phyloP scores from a whole-genome alignment of 1,284 basidiomycete genomes.

The Leccinum glutinopallens region DNA sequence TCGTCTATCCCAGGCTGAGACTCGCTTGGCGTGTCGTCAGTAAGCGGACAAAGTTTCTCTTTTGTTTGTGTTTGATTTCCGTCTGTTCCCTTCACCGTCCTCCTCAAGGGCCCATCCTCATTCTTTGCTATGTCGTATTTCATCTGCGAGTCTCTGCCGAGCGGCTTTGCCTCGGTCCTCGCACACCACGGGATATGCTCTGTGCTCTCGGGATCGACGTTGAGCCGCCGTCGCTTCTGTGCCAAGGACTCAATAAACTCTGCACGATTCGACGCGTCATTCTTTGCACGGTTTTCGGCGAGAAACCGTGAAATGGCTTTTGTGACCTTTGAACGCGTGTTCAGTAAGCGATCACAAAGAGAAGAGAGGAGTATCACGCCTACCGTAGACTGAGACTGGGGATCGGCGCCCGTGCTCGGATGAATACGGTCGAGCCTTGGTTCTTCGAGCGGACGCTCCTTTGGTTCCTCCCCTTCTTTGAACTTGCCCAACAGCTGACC shows the following conservation, averaged over 20 bases:
- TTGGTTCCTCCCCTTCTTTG: conserved; percentile 27
- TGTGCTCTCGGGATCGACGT: conserved; percentile 31
- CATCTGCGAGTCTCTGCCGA: conserved; percentile 75
- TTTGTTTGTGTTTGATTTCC: conserved; percentile 24
- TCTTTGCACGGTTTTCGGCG: conserved; percentile 65
- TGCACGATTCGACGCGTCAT: conserved; percentile 70
- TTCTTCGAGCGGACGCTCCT: conserved; percentile 51
- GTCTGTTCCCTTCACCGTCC: conserved; percentile 46
- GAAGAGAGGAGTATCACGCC: conserved; percentile 29
- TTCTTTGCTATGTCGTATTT: conserved; percentile 83
- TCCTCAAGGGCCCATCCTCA: conserved; percentile 69
- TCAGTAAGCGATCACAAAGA: conserved; percentile 5
- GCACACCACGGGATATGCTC: conserved; percentile 57
- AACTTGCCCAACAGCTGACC: conserved; percentile 30
- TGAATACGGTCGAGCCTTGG: conserved; percentile 66
- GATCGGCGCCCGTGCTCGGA: conserved; percentile 44
- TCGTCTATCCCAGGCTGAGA: conserved; percentile 62
- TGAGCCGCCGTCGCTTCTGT: conserved; percentile 51
- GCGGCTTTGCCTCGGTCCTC: conserved; percentile 65
- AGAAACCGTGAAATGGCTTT: conserved; percentile 71
- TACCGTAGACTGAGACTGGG: conserved; percentile 60
- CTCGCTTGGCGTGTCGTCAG: conserved; percentile 39
- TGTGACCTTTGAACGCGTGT: conserved; percentile 49
- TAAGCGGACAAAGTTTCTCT: conserved; percentile 29
- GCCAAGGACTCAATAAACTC: conserved; percentile 66